Base-by-base conservation (phyloP, 306 rosid genomes). In the Quercus variabilis region DNA sequence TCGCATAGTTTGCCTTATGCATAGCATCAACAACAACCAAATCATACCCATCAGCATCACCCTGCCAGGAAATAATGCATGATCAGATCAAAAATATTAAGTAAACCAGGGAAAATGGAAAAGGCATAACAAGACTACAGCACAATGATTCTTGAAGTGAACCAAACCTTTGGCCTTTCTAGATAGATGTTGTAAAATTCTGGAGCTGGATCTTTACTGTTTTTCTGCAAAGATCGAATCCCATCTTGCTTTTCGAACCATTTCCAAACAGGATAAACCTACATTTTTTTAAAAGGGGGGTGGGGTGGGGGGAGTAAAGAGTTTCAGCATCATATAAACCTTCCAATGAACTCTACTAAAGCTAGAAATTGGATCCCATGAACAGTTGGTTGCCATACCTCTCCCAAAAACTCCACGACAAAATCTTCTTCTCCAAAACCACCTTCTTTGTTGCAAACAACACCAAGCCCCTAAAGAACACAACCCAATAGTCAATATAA, bases 171-270 rank as follows among this genome's bases (percentile, higher is more conserved):
- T 64, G 99, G 99, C 86, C 99, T 87, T 83, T 96, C 99, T 26
- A 96, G 96, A 84, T 96, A 91, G 65, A 96, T 96, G 83, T 96
- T 96, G 85, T 96, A 96, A 86, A 96, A 96, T 75, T 96, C 99
- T 52, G 99, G 99, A 62, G 99, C 99, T 17, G 98, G 99, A 74
- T 96, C 99, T 80, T 80, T 89, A 76, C 89, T 92, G 82, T 91
- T 85, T 86, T 96, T 91, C 87, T 96, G 99, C 83, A 96, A 81
- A 78, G 96, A 89, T 72, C 99, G 92, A 73, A 96, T 93, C 78
- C 99, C 99, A 83, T 96, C 99, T 86, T 96, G 99, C 90, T 96
- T 96, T 90, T 93, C 99, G 38, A 85, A 93, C 98, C 98, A 96
- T 87, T 91, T 93, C 98, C 98, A 96, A 76, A 96, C 98, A 80